Percentiles rank a stretch among this genome's conserved stretches.
Evolutionary conservation across 148 eudicot species (phyloP).

Genomic region (Chenopodium berlandieri): DNA sequence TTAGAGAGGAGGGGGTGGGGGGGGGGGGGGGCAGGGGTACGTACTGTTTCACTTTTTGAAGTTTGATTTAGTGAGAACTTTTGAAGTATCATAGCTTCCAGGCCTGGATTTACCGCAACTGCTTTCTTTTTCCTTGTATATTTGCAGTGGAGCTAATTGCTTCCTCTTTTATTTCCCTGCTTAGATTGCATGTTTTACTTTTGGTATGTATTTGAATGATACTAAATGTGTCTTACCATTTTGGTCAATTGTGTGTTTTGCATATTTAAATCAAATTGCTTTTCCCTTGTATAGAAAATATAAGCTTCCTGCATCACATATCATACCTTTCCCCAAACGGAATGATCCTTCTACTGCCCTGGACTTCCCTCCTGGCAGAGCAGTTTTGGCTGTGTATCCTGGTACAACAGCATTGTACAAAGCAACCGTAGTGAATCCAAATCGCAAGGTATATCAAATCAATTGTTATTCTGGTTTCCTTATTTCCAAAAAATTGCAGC

Average conservation of each 20-base stretch:
- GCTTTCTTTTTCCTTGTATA: background rate
- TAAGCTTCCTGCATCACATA: constrained; percentile 77
- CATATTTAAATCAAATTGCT: background rate
- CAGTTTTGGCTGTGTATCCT: constrained; percentile 95
- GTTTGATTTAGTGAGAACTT: background rate
- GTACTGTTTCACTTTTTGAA: too few relatives aligned
- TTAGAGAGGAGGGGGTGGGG: background rate
- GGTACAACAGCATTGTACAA: constrained; percentile 92
- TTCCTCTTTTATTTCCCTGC: background rate
- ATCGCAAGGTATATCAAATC: constrained; percentile 65
- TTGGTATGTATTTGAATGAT: background rate
- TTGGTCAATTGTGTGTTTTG: too few relatives aligned
- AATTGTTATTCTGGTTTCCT: background rate
- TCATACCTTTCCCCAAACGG: constrained; percentile 86
- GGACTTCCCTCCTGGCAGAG: constrained; percentile 74
- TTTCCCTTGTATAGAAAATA: constrained; percentile 52
- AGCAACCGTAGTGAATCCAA: constrained; percentile 80
- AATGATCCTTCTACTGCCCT: constrained; percentile 63
- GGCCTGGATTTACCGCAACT: background rate
- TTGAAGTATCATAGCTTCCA: background rate
- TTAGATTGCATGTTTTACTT: background rate
- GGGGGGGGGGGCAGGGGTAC: background rate
- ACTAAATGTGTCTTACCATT: background rate
- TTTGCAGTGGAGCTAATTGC: background rate
- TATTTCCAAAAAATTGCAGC: background rate